These are phyloP conservation scores for Fraxinus nigra DNA, from an alignment of 305 asterid species.

Conservation along the genomic window DNA sequence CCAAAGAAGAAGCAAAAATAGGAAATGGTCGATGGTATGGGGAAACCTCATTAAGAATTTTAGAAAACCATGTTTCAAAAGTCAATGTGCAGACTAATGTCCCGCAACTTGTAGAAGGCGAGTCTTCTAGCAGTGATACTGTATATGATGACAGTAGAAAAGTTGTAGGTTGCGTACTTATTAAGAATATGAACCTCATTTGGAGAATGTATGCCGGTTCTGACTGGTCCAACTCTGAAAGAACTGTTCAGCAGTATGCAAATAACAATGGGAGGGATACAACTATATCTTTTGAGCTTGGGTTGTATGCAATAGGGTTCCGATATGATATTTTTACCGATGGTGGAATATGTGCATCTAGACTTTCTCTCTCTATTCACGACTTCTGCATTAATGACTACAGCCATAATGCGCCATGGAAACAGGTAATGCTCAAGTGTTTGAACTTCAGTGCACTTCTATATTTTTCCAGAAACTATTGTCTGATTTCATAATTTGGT, in stretches of 20 bases:
- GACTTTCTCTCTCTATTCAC: conserved; percentile 55
- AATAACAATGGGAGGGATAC: conserved; percentile 55
- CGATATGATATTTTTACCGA: conserved; percentile 67
- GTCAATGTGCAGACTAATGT: conserved; percentile 36
- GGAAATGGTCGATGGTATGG: conserved; percentile 81
- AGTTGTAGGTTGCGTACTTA: conserved; percentile 60
- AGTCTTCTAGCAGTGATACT: conserved; percentile 50
- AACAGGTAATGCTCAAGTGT: conserved; percentile 57
- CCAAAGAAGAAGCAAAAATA: conserved; percentile 37
- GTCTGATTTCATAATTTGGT: conserved; percentile 32
- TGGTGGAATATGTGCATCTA: conserved; percentile 70
- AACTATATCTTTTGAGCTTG: conserved; percentile 62
- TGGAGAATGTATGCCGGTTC: conserved; percentile 94
- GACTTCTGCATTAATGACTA: conserved; percentile 65
- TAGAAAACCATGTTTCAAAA: conserved; percentile 77
- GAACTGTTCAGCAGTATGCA: conserved; percentile 37
- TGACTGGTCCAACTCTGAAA: conserved; percentile 66
- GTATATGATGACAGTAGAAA: conserved; percentile 43
- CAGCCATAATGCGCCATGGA: conserved; percentile 91
- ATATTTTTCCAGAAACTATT: conserved; percentile 7
- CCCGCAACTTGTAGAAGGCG: conserved; percentile 31
- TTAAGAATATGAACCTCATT: conserved; percentile 71
- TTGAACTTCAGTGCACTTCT: conserved; percentile 18
- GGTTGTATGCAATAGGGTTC: conserved; percentile 60
- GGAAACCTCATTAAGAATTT: conserved; percentile 49